phyloP scores from a whole-genome alignment of 2,329 filamentous ascomycete genomes.

The Lecanicillium sp. region DNA sequence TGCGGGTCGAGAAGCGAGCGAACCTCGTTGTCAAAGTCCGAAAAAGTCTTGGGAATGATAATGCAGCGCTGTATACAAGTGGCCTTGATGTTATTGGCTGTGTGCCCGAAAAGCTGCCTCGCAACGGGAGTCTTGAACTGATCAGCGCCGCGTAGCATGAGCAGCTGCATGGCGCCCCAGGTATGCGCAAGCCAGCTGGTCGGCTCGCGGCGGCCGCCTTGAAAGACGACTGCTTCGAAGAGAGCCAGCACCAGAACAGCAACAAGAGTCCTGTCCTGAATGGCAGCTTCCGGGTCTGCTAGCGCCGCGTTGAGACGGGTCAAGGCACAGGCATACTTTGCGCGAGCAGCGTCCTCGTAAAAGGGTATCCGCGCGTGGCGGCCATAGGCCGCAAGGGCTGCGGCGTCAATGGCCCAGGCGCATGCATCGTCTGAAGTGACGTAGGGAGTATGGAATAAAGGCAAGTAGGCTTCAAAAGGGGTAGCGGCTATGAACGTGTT shows the following conservation, averaged over 20 bases:
- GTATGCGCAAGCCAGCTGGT: slow-evolving; percentile 24
- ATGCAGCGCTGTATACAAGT: slow-evolving; percentile 21
- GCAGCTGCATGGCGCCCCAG: slow-evolving; percentile 21
- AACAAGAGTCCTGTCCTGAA: slow-evolving; percentile 22
- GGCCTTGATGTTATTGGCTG: slow-evolving; percentile 23
- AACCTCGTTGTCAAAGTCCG: slow-evolving; percentile 16
- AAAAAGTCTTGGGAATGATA: slow-evolving; percentile 18
- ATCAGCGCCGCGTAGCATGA: slow-evolving; percentile 20
- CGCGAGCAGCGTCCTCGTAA: slow-evolving; percentile 18
- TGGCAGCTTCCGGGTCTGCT: slow-evolving; percentile 15
- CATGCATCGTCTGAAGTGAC: slow-evolving; percentile 16
- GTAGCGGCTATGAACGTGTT: slow-evolving; percentile 22
- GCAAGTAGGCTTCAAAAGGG: slow-evolving; percentile 21
- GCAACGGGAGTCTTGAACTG: slow-evolving; percentile 19
- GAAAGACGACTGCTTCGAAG: slow-evolving; percentile 24
- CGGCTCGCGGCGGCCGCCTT: slow-evolving; percentile 17
- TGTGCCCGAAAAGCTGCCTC: slow-evolving; percentile 20
- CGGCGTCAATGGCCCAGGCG: slow-evolving; percentile 20
- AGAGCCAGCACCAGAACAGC: slow-evolving; percentile 24
- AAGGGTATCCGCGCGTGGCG: slow-evolving; percentile 12
- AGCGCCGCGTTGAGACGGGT: slow-evolving; percentile 17
- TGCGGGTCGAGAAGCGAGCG: slow-evolving; percentile 13
- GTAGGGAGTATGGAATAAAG: slow-evolving; percentile 15
- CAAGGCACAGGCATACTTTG: slow-evolving; percentile 19
- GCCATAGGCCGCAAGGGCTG: slow-evolving; percentile 21